A percentile compares a stretch with the other conserved stretches of the same genome.
phyloP scores from a whole-genome alignment of 345 rosid genomes.

The Eucalyptus dawsonii region DNA sequence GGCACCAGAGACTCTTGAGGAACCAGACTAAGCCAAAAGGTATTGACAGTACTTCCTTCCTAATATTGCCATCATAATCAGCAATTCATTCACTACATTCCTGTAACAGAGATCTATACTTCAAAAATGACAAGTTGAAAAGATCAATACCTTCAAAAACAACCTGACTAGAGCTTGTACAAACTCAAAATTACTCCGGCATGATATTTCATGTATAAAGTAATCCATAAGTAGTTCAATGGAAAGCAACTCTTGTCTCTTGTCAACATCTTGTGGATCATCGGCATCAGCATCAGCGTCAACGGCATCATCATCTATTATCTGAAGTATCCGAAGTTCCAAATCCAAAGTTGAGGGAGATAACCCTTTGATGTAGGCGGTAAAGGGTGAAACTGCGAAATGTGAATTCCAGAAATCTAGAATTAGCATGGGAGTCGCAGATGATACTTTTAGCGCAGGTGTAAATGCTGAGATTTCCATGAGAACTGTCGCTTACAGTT shows the following conservation, averaged over 20 bases:
- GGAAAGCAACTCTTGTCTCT: constrained; percentile 50
- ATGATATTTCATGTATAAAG: constrained; percentile 57
- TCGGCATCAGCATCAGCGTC: constrained; percentile 14
- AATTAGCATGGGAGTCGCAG: background rate
- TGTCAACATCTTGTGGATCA: constrained; percentile 36
- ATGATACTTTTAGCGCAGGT: background rate
- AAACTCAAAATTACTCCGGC: constrained; percentile 79
- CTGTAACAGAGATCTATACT: background rate
- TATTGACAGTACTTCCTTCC: background rate
- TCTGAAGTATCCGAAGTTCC: constrained; percentile 90
- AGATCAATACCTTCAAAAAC: constrained; percentile 67
- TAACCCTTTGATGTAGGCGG: constrained; percentile 69
- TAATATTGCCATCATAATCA: background rate
- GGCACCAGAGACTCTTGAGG: background rate
- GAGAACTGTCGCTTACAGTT: constrained; percentile 23
- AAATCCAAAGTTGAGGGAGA: constrained; percentile 83
- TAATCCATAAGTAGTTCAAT: constrained; percentile 69
- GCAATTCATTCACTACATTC: background rate
- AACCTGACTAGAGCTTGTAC: constrained; percentile 71
- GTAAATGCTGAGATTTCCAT: background rate
- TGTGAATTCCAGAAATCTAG: background rate
- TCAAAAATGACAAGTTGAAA: background rate
- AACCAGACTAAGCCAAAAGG: background rate
- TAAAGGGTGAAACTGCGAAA: constrained; percentile 59
- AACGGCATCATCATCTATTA: constrained; percentile 61